phyloP scores from a whole-genome alignment of 108 stramenopile genomes.

The Skeletonema costatum region DNA sequence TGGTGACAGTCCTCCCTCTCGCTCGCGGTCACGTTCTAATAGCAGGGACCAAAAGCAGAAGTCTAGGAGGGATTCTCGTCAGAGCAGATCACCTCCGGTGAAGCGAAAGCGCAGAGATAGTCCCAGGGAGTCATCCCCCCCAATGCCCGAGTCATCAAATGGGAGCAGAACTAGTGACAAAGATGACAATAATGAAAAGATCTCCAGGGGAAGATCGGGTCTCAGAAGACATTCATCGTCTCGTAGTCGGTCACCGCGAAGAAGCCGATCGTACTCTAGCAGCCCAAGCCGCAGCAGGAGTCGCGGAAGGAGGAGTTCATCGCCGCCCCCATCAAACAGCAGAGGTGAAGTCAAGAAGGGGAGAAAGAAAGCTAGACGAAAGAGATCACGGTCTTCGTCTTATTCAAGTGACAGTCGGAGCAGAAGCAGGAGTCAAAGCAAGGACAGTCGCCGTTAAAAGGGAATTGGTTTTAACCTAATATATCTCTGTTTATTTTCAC shows the following conservation, averaged over 20 bases:
- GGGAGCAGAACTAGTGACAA: background rate
- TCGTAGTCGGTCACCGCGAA: background rate
- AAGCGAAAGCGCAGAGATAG: background rate
- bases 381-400: conserved; percentile 3
- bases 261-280: conserved; percentile 22
- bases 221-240: conserved; percentile 9
- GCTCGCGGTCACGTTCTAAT: background rate
- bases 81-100: background rate
- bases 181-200: background rate
- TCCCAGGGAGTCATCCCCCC: background rate
- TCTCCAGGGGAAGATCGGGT: background rate
- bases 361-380: background rate
- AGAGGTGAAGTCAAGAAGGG: conserved; percentile 4
- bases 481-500: background rate
- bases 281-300: conserved; percentile 22
- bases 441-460: background rate
- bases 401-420: conserved; percentile 19
- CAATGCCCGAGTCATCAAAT: background rate
- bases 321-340: background rate
- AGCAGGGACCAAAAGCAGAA: background rate
- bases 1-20: background rate
- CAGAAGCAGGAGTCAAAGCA: conserved; percentile 1
- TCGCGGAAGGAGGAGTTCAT: conserved; percentile 9
- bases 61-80: background rate
- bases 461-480: background rate